Evolutionary conservation across 306 rosid genomes (phyloP).

Genomic region (Corylus heterophylla): DNA sequence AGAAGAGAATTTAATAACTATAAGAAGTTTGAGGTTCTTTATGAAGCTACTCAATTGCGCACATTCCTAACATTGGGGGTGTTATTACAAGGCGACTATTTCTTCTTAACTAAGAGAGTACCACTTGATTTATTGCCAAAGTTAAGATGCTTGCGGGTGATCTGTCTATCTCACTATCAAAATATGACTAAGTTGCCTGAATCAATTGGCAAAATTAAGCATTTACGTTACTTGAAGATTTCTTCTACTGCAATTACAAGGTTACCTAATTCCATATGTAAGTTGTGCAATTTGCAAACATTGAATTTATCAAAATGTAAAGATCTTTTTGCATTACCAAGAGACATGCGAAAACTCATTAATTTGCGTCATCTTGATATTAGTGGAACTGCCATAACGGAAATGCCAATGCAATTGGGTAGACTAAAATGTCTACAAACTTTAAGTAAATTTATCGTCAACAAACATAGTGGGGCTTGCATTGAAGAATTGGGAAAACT

Average conservation of each 20-base stretch:
- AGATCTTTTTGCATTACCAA: background rate
- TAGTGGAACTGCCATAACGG: background rate
- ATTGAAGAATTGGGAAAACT: too few relatives aligned
- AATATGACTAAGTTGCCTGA: too few relatives aligned
- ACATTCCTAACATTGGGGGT: background rate
- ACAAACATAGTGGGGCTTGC: too few relatives aligned
- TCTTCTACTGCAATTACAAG: background rate
- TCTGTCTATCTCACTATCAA: background rate
- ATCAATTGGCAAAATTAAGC: too few relatives aligned
- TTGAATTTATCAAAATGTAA: background rate
- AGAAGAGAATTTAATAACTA: too few relatives aligned
- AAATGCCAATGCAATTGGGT: too few relatives aligned
- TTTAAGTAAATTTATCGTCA: too few relatives aligned
- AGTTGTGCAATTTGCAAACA: slow-evolving; percentile 16
- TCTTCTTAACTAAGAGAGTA: too few relatives aligned
- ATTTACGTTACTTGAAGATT: too few relatives aligned
- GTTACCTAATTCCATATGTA: slow-evolving; percentile 14
- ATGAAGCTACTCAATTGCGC: too few relatives aligned
- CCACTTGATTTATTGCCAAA: background rate
- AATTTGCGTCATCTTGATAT: slow-evolving; percentile 9
- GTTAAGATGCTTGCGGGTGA: background rate
- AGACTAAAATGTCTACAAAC: background rate
- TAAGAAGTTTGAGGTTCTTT: too few relatives aligned
- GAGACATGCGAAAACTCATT: slow-evolving; percentile 20
- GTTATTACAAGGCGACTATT: fast-evolving